Evolutionary conservation across 805 yeast genomes (phyloP).

Genomic region (Yamadazyma sp.): DNA sequence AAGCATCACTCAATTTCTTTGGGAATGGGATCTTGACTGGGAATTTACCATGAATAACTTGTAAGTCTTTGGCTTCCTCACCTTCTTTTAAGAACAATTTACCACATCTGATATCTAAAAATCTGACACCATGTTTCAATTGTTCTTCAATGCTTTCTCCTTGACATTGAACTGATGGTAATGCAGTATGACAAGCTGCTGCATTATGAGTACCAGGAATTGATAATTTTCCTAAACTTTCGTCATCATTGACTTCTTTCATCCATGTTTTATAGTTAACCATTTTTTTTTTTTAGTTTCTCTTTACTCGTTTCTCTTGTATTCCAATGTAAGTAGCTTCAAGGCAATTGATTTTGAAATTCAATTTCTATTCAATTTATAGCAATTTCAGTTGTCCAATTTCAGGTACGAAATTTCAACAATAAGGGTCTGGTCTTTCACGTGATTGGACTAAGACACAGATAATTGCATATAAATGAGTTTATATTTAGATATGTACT

Average conservation of each 20-base stretch:
- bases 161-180: slow-evolving; percentile 79
- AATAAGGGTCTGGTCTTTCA: too few species aligned
- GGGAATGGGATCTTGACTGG: slow-evolving; percentile 65
- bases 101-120: slow-evolving; percentile 65
- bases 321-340: too few species aligned
- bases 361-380: too few species aligned
- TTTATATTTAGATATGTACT: too few species aligned
- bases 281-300: slow-evolving; percentile 20
- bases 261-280: slow-evolving; percentile 52
- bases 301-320: too few species aligned
- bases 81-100: slow-evolving; percentile 52
- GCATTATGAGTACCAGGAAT: slow-evolving; percentile 87
- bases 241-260: slow-evolving; percentile 49
- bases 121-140: slow-evolving; percentile 70
- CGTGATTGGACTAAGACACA: too few species aligned
- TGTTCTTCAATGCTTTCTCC: slow-evolving; percentile 58
- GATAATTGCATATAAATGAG: too few species aligned
- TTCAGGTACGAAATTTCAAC: too few species aligned
- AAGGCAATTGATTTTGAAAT: too few species aligned
- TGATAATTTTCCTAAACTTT: slow-evolving; percentile 50
- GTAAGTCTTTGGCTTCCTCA: slow-evolving; percentile 51
- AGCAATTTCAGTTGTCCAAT: too few species aligned
- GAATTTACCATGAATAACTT: slow-evolving; percentile 72
- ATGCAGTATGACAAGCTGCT: slow-evolving; percentile 66
- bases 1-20: slow-evolving; percentile 46